Conservation (phyloP, 2,329 filamentous ascomycete species). For the Saccharata proteae region DNA sequence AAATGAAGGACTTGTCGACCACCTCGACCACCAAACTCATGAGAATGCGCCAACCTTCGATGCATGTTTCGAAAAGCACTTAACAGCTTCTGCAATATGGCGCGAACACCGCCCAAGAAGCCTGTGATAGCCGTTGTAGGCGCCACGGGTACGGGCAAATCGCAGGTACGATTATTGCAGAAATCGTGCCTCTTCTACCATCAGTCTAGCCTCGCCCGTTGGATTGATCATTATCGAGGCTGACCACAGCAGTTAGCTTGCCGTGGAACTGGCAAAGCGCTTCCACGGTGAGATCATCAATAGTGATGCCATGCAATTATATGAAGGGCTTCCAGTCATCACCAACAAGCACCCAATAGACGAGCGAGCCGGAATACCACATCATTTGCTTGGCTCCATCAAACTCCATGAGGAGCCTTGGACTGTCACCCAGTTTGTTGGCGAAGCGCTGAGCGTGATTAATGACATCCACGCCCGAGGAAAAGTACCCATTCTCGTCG, state of each 20-base stretch:
- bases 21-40: too few species aligned
- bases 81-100: too few species aligned
- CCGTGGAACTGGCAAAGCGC: conserved; percentile 69
- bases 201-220: not conserved
- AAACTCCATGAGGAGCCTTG: conserved; percentile 66
- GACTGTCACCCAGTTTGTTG: conserved; percentile 68
- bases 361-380: conserved; percentile 69
- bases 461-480: conserved; percentile 66
- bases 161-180: conserved; percentile 49
- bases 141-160: conserved; percentile 88
- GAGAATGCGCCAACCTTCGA: too few species aligned
- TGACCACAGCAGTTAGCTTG: conserved; percentile 51
- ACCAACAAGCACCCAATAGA: conserved; percentile 78
- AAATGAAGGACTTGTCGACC: too few species aligned
- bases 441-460: conserved; percentile 57
- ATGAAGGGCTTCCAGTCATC: conserved; percentile 79
- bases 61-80: too few species aligned
- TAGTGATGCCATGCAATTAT: conserved; percentile 96
- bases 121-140: conserved; percentile 75
- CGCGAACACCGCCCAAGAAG: conserved; percentile 12
- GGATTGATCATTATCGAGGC: conserved; percentile 8
- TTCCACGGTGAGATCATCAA: conserved; percentile 95
- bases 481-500: conserved; percentile 78
- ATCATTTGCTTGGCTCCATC: conserved; percentile 78
- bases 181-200: not conserved